A percentile compares a stretch with the other conserved stretches of the same genome.
Conservation (phyloP, 768 basidiomycete genomes). For the Suillus weaverae region DNA sequence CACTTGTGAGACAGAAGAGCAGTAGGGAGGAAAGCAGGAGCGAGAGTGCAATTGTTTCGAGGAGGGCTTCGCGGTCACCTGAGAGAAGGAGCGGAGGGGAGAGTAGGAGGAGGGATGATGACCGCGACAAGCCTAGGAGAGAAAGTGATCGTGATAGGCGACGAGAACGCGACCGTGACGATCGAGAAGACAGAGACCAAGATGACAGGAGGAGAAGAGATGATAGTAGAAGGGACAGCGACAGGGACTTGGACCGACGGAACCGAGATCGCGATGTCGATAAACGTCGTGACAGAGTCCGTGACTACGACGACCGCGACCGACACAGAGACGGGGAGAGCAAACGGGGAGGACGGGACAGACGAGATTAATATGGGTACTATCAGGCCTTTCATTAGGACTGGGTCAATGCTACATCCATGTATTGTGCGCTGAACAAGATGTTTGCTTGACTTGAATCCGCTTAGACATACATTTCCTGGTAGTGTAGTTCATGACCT, state of each 20-base stretch:
- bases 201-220: conserved; percentile 25
- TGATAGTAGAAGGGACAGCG: conserved; percentile 28
- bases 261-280: conserved; percentile 25
- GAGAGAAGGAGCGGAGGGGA: conserved; percentile 21
- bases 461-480: no score
- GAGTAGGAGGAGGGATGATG: conserved; percentile 11
- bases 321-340: background rate
- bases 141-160: conserved; percentile 24
- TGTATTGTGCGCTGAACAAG: no score
- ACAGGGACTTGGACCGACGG: conserved; percentile 28
- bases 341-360: background rate
- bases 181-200: conserved; percentile 19
- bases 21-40: conserved; percentile 36
- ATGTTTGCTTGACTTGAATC: no score
- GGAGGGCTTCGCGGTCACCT: conserved; percentile 47
- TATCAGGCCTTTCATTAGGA: background rate
- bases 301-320: conserved; percentile 24
- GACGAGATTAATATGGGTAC: conserved; percentile 2
- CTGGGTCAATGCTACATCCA: no score
- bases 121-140: conserved; percentile 4
- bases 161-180: conserved; percentile 34
- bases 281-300: conserved; percentile 32
- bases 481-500: no score
- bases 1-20: conserved; percentile 38
- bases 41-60: conserved; percentile 43